Conservation (phyloP, 257 asterid genomes). For the Schizonepeta tenuifolia region DNA sequence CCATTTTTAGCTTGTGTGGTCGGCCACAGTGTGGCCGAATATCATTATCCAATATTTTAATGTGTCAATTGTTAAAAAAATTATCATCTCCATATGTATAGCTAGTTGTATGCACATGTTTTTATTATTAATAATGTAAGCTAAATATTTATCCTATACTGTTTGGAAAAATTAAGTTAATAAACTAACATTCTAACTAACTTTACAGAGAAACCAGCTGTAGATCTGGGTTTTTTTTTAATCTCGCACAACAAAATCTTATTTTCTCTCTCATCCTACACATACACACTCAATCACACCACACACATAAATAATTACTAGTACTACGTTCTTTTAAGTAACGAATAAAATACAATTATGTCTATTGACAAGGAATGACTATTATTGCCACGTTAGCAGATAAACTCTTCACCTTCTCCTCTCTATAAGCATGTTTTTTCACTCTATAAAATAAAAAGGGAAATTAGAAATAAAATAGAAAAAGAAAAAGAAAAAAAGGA, state of each 20-base stretch:
- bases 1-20: no score
- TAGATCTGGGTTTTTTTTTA: not conserved
- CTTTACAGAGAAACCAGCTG: conserved; percentile 30
- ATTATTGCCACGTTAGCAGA: conserved; percentile 38
- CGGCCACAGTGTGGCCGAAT: no score
- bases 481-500: not conserved
- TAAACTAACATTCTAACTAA: conserved; percentile 9
- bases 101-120: not conserved
- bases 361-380: conserved; percentile 33
- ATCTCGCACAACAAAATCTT: not conserved
- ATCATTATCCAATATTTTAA: no score
- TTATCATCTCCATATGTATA: not conserved
- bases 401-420: not conserved
- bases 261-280: conserved; percentile 23
- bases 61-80: not conserved
- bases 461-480: not conserved
- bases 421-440: not conserved
- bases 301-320: not conserved
- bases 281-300: not conserved
- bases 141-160: no score
- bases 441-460: not conserved
- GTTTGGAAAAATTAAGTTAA: no score
- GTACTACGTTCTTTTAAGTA: no score
- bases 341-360: not conserved
- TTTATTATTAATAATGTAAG: no score